phyloP scores from a whole-genome alignment of 768 basidiomycete genomes.

The Rhodotorula toruloides region DNA sequence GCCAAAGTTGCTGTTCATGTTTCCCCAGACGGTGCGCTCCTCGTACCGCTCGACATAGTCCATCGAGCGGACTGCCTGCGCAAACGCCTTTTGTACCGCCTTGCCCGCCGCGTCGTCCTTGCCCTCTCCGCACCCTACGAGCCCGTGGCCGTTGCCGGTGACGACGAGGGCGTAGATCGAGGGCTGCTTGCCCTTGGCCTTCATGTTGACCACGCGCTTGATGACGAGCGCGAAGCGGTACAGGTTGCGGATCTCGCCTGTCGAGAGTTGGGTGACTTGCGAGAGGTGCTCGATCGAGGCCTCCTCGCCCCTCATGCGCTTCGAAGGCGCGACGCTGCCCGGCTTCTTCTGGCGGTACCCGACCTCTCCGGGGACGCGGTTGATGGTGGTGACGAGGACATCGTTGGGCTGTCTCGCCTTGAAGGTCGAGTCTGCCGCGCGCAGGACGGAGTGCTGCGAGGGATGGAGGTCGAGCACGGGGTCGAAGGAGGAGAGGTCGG shows the following conservation, averaged over 20 bases:
- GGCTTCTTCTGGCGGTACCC: conserved; percentile 29
- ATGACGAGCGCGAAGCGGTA: conserved; percentile 47
- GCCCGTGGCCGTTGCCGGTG: conserved; percentile 74
- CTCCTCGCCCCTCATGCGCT: conserved; percentile 36
- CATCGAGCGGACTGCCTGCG: conserved; percentile 75
- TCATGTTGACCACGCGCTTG: conserved; percentile 73
- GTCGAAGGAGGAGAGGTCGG: conserved; percentile 26
- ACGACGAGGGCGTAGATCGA: conserved; percentile 61
- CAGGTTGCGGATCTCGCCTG: conserved; percentile 46
- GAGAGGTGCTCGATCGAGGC: conserved; percentile 32
- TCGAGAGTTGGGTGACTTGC: conserved; percentile 43
- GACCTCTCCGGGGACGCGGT: conserved; percentile 19
- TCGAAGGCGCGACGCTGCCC: conserved; percentile 25
- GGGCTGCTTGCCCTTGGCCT: conserved; percentile 83
- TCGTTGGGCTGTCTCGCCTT: neutral
- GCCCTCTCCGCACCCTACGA: conserved; percentile 76
- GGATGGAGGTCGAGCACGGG: conserved; percentile 32
- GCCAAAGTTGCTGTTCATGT: conserved; percentile 77
- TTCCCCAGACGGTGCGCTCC: conserved; percentile 88
- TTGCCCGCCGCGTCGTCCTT: conserved; percentile 59
- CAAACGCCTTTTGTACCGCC: conserved; percentile 59
- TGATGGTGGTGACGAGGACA: conserved; percentile 20
- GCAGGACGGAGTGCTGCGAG: conserved; percentile 17
- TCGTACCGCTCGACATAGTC: conserved; percentile 94
- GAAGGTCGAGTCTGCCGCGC: neutral